Evolutionary conservation across 176 grass and related monocot species (phyloP), one percentile per base, ranked within the genome.

Genomic region (Miscanthus lutarioriparius): DNA sequence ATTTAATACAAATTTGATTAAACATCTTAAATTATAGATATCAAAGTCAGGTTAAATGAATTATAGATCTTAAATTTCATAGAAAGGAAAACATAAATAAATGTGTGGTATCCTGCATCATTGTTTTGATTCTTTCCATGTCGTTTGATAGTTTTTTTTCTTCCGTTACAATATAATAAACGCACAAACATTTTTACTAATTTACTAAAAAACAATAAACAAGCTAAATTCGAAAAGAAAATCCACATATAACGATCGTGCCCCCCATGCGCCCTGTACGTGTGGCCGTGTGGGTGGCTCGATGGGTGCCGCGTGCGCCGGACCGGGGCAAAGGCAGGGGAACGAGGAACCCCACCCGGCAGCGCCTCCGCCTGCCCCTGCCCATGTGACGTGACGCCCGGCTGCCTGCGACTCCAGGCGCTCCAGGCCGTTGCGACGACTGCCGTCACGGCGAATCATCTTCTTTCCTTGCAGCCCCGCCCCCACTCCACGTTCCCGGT

Each of bases 301-400:
- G n/a, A 11, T 25, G 58, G 9, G 58, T 61, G 22, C 58, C 58
- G n/a, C 70, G 48, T 30, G 62, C 76, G 69, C 71, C 70, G 82
- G 14, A 19, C 40, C 5, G 32, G 5, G 8, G 56, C 67, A 54
- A 9, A 49, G 7, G 38, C n/a, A 4, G 6, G 39, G 14, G 28
- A 30, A 30, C 28, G 28, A 30, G 23, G 8, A 20, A n/a, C 23
- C 70, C 54, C 64, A 47, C 71, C 70, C 39, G n/a, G 6, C 71
- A 74, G 43, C 71, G 71, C 41, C 40, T 47, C 63, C 61, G 23
- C 61, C 77, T 65, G 59, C 17, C 3, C 38, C 35, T 53, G 49
- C 49, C 17, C 49, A 83, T 74, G 84, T 86, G 84, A 86, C 67
- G 74, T 74, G 74, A 74, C 74, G 83, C 66, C 22, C 78, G 79